These are phyloP conservation scores for Cutaneotrichosporon mucoides DNA, from an alignment of 1,284 basidiomycete species.

Conservation along the genomic window DNA sequence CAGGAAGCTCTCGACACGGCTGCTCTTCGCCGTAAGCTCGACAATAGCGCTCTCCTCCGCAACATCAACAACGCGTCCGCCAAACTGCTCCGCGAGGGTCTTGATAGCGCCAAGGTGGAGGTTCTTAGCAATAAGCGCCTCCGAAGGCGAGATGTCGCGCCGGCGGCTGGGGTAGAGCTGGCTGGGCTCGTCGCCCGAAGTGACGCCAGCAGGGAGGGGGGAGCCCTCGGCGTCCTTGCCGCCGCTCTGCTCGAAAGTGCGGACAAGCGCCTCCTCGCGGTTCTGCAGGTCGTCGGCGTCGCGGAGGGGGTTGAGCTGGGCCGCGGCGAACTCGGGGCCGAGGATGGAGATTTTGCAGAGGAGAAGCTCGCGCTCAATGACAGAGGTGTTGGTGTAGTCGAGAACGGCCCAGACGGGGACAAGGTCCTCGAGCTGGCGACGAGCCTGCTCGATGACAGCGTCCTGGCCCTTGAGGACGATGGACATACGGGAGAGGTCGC, in stretches of 20 bases:
- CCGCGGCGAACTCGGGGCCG: slow-evolving; percentile 94
- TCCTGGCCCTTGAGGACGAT: slow-evolving; percentile 96
- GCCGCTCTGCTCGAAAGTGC: slow-evolving; percentile 27
- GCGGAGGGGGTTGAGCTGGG: slow-evolving; percentile 71
- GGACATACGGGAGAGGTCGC: slow-evolving; percentile 96
- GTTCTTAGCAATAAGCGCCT: slow-evolving; percentile 84
- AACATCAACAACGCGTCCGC: slow-evolving; percentile 89
- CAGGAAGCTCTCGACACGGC: slow-evolving; percentile 88
- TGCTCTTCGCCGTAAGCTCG: slow-evolving; percentile 89
- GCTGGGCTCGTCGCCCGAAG: slow-evolving; percentile 27
- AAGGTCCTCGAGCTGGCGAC: slow-evolving; percentile 87
- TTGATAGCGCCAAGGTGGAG: slow-evolving; percentile 84
- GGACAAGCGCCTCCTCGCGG: slow-evolving; percentile 21
- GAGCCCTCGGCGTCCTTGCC: slow-evolving; percentile 53
- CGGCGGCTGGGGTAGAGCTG: slow-evolving; percentile 27
- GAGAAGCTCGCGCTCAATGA: slow-evolving; percentile 80
- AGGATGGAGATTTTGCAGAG: slow-evolving; percentile 92
- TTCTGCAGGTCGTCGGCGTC: slow-evolving; percentile 23
- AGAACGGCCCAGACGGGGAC: slow-evolving; percentile 97
- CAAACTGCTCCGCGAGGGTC: slow-evolving; percentile 81
- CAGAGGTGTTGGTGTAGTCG: slow-evolving; percentile 87
- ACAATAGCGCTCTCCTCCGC: slow-evolving; percentile 92
- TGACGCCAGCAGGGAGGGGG: slow-evolving; percentile 62
- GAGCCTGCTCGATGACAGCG: slow-evolving; percentile 93
- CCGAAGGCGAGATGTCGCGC: slow-evolving; percentile 54